Evolutionary conservation across 306 rosid genomes (phyloP).

Genomic region (Lotus japonicus): DNA sequence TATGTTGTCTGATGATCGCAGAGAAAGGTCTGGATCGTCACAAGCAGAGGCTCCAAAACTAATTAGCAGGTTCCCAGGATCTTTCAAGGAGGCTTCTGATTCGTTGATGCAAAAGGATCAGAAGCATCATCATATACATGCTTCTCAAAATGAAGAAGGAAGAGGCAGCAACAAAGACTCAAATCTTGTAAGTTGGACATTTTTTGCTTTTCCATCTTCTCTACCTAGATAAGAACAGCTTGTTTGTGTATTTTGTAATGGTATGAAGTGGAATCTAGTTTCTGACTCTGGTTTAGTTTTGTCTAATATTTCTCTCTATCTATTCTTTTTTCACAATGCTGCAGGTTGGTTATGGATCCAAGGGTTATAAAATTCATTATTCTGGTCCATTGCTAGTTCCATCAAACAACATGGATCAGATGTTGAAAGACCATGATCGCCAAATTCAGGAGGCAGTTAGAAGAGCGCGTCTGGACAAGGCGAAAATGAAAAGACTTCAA

Average conservation of each 20-base stretch:
- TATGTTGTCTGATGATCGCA: constrained; percentile 73
- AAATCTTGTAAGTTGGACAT: constrained; percentile 44
- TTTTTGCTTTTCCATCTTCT: neutral
- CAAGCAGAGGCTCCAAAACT: constrained; percentile 69
- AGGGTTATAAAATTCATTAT: constrained; percentile 92
- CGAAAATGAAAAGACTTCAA: constrained; percentile 50
- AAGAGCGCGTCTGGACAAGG: constrained; percentile 18
- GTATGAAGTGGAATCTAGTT: neutral
- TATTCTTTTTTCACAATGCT: neutral
- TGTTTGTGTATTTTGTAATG: neutral
- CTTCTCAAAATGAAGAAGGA: constrained; percentile 64
- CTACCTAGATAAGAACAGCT: neutral
- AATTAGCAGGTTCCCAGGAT: constrained; percentile 76
- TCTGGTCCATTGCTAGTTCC: constrained; percentile 95
- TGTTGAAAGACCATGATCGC: constrained; percentile 96
- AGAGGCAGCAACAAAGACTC: constrained; percentile 66
- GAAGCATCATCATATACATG: constrained; percentile 52
- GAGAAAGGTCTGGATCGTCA: constrained; percentile 73
- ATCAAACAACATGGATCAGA: constrained; percentile 92
- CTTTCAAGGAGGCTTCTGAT: constrained; percentile 86
- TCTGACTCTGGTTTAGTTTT: constrained; percentile 6
- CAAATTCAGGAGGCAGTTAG: constrained; percentile 94
- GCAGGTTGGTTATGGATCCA: constrained; percentile 88
- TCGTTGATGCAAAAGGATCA: constrained; percentile 49
- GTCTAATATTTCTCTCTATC: constrained; percentile 3